Base-by-base conservation (phyloP, 768 basidiomycete species). In the Artomyces pyxidatus region DNA sequence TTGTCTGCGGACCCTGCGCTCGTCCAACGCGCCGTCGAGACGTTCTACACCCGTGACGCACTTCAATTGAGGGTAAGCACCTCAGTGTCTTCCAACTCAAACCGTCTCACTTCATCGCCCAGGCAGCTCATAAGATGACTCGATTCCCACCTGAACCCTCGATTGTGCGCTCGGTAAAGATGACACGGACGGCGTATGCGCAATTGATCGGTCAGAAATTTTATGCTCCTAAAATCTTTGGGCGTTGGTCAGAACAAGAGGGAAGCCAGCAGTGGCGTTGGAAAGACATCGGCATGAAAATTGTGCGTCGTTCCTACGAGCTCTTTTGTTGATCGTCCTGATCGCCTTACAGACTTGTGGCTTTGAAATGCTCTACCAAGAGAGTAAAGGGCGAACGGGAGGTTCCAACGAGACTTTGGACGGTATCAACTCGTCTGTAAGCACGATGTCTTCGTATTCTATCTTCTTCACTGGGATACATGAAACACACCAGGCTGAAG, bases 341-440 rank as follows among this genome's bases (percentile, higher is more conserved):
- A 50, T 26, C 25, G 4, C 41, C 25, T 43, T 39, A 7, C 59
- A 94, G 85, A 83, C 92, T 2, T 90, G 90, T 54, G 96, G 96
- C 1, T 97, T 97, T 53, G 96, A 99, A 69, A 99, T 98, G 76
- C 75, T 96, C 35, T 97, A 88, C 62, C 83, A 88, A 62, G 92
- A 92, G 61, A 85, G 78, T 50, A 84, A 86, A 64, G 70, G 75
- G 41, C 77, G 78, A 37, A 66, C 68, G 49, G 71, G 72, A 35
- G 61, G 55, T 10, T 54, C 67, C 17, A 68, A 63, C 42, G 56
- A 61, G 59, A 62, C 68, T 3, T 52, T 64, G 27, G 74, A 76
- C 47, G 65, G 59, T 32, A 53, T 66, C 5, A 58, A 60, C 17
- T 70, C 76, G 40, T 77, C 76, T n/a, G 83, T 85, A 58, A 52